Conservation (phyloP, 2,329 filamentous ascomycete genomes). For the Penicillium sp. region DNA sequence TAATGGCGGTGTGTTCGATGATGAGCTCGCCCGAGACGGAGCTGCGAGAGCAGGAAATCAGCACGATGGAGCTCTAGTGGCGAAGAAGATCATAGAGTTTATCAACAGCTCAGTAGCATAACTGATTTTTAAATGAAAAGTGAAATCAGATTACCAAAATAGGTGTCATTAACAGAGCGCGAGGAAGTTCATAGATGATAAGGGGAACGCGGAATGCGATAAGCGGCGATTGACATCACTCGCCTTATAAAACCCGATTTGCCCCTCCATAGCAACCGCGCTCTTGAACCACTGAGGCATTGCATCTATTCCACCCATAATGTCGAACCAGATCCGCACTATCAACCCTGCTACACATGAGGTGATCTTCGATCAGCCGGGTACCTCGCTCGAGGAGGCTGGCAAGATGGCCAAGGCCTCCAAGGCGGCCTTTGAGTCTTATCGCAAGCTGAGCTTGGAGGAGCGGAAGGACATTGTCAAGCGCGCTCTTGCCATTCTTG, state of each 20-base stretch:
- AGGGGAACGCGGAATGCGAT: conserved; percentile 4
- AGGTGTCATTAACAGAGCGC: no score
- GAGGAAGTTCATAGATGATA: neutral
- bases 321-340: conserved; percentile 49
- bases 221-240: conserved; percentile 3
- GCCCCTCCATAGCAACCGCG: conserved; percentile 2
- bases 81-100: conserved; percentile 19
- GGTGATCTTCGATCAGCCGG: conserved; percentile 74
- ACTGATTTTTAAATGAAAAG: neutral
- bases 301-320: conserved; percentile 5
- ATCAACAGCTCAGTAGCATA: conserved; percentile 8
- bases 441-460: conserved; percentile 66
- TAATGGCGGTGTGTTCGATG: conserved; percentile 21
- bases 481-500: conserved; percentile 70
- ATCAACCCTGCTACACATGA: conserved; percentile 88
- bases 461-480: conserved; percentile 77
- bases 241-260: conserved; percentile 7
- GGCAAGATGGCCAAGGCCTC: conserved; percentile 24
- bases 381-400: conserved; percentile 46
- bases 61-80: conserved; percentile 26
- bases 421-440: conserved; percentile 45
- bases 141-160: no score
- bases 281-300: neutral
- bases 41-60: conserved; percentile 15
- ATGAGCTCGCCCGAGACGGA: conserved; percentile 22